phyloP scores from a whole-genome alignment of 371 early-diverging fungal genomes.

The Massospora cicadina region DNA sequence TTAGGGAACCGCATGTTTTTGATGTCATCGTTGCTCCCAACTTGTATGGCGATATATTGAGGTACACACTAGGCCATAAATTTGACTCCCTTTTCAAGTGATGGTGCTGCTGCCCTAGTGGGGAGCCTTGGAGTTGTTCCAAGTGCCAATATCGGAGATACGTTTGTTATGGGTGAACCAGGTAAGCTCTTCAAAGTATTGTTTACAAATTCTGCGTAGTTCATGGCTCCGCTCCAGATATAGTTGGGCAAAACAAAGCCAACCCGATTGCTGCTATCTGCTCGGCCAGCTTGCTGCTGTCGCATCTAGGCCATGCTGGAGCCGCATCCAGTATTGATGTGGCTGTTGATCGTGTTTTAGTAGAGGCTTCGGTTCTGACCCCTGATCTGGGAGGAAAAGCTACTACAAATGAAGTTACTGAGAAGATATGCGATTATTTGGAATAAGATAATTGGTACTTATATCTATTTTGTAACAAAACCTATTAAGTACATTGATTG shows the following conservation, averaged over 20 bases:
- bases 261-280: slow-evolving; percentile 89
- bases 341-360: slow-evolving; percentile 67
- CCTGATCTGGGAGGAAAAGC: slow-evolving; percentile 83
- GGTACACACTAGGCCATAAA: slow-evolving; percentile 14
- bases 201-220: slow-evolving; percentile 20
- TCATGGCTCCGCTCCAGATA: slow-evolving; percentile 92
- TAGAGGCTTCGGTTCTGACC: slow-evolving; percentile 43
- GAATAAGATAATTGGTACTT: too few species aligned
- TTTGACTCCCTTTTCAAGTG: slow-evolving; percentile 22
- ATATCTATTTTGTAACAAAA: too few species aligned
- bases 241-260: slow-evolving; percentile 84
- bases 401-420: slow-evolving; percentile 65
- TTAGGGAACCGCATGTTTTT: slow-evolving; percentile 84
- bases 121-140: slow-evolving; percentile 88
- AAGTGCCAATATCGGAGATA: slow-evolving; percentile 82
- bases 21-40: slow-evolving; percentile 92
- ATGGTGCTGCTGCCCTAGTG: slow-evolving; percentile 88
- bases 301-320: slow-evolving; percentile 50
- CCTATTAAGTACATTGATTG: too few species aligned
- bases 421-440: slow-evolving; percentile 39
- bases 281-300: slow-evolving; percentile 75
- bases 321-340: slow-evolving; percentile 61
- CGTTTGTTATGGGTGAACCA: slow-evolving; percentile 85
- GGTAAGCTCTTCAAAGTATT: slow-evolving; percentile 18
- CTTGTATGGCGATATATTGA: slow-evolving; percentile 88